These are phyloP conservation scores for Acrocalymma vagum DNA, from an alignment of 2,329 filamentous ascomycete genomes.

Conservation along the genomic window DNA sequence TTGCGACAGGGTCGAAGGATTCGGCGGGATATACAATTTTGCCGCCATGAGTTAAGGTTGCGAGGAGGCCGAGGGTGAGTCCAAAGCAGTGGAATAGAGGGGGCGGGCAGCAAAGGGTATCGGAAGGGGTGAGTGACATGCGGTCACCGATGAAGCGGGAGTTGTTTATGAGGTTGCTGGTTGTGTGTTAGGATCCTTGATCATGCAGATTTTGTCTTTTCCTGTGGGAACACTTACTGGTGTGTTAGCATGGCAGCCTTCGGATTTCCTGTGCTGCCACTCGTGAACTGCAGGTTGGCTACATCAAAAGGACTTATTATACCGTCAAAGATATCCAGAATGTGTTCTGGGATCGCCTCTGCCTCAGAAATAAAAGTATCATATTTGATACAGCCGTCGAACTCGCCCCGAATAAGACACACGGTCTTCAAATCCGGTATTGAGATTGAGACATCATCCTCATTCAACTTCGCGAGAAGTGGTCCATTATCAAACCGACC, in stretches of 20 bases:
- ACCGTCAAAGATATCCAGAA: slow-evolving; percentile 45
- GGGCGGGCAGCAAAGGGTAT: slow-evolving; percentile 81
- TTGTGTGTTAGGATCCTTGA: background rate
- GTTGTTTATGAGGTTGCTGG: slow-evolving; percentile 50
- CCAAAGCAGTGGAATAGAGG: slow-evolving; percentile 90
- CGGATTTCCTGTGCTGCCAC: slow-evolving; percentile 47
- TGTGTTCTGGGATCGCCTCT: slow-evolving; percentile 38
- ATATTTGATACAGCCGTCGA: slow-evolving; percentile 66
- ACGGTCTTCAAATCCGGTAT: slow-evolving; percentile 42
- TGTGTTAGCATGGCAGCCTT: slow-evolving; percentile 51
- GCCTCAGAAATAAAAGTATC: slow-evolving; percentile 59
- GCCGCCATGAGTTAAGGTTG: slow-evolving; percentile 75
- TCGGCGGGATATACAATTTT: slow-evolving; percentile 79
- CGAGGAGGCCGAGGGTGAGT: slow-evolving; percentile 77
- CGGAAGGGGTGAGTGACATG: slow-evolving; percentile 71
- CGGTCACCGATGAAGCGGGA: slow-evolving; percentile 67
- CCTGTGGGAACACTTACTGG: slow-evolving; percentile 30
- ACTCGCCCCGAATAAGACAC: slow-evolving; percentile 40
- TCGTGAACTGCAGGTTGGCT: slow-evolving; percentile 49
- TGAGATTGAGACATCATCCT: slow-evolving; percentile 19
- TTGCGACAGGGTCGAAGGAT: slow-evolving; percentile 73
- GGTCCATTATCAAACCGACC: slow-evolving; percentile 70
- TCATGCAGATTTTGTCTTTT: background rate
- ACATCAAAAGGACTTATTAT: slow-evolving; percentile 45
- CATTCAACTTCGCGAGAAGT: slow-evolving; percentile 57